Evolutionary conservation across 495 filamentous ascomycete species (phyloP), one percentile per base, ranked within the genome.

Genomic region (Cairneyella variabilis): DNA sequence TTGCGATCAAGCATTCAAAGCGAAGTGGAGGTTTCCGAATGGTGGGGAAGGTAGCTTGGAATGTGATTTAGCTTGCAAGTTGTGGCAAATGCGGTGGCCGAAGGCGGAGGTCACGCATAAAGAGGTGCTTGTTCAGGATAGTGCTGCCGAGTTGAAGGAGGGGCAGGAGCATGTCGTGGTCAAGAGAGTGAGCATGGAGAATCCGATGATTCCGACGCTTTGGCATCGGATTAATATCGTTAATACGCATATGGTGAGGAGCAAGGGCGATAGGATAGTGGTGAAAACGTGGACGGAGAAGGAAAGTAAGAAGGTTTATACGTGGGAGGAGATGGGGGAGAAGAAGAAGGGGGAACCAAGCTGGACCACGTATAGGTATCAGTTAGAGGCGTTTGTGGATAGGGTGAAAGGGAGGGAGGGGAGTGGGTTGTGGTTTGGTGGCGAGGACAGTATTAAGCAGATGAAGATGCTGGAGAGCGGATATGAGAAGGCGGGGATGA

Each of bases 301-400:
- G 21, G 63, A 68, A 52, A 57, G 61, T 4, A 38, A 67, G 21
- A 79, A 82, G 59, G 70, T 69, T 0, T 82, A 82, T 49, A 69
- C 63, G 0, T 76, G 68, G 60, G 57, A 61, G n/a, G 69, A 70
- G 1, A 47, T 17, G 2, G 51, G 53, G 20, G 57, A 39, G 1
- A 58, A 65, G 34, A 48, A 65, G 52, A 44, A 53, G n/a, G 71
- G 72, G 7, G 69, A 76, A 53, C 48, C 58, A 10, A 70, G 68
- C 55, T 83, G 80, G 80, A 57, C 66, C 1, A 72, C 72, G 2
- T 82, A 80, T 56, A 68, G 72, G 10, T 67, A 76, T 53, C 72
- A 79, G 64, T 64, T 85, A 6, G 73, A 83, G 53, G 67, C 76
- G 50, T 85, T 85, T 57, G 75, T 83, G 14, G 76, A 82, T 57